Evolutionary conservation across 2,329 filamentous ascomycete species (phyloP), one percentile per base, ranked within the genome.

Genomic region (Penicillium sp.): DNA sequence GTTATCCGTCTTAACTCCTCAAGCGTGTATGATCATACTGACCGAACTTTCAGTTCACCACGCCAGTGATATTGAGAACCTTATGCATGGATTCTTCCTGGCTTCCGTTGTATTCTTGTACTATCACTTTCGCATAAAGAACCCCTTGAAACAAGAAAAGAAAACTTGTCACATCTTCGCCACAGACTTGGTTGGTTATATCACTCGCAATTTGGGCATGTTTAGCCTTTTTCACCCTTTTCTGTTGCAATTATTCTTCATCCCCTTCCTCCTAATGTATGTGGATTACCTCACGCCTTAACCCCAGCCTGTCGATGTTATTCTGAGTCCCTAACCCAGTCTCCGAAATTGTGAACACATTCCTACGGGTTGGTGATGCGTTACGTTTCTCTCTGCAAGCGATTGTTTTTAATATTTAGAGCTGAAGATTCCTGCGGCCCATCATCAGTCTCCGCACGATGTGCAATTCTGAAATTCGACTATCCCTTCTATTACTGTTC

Each of bases 141-240:
- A 57, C 44, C 48, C 60, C 31, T 23, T 56, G 56, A 49, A 63
- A 62, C 67, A 64, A 71, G 69, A 72, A 73, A 75, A 74, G 71
- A 70, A 71, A 72, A 70, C 71, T 73, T 76, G 61, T 72, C 71
- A 71, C 73, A 75, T 73, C 64, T 70, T 71, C 62, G 66, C 70
- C 67, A 73, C 68, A 70, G 67, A 75, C 70, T 72, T 75, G 74
- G 74, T 77, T 75, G 72, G 71, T 76, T 75, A 76, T 76, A 68
- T 72, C 68, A 69, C 69, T 67, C 66, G 71, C 68, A 69, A 74
- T 75, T 62, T 74, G 73, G 71, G 70, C 67, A 57, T 62, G 59
- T 62, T 54, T 61, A 64, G 64, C 70, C 69, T 70, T 56, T 67
- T 70, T 67, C 38, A 31, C 47, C 9, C 38, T 62, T 56, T 52